These are phyloP conservation scores for Xylaria telfairii DNA, from an alignment of 495 filamentous ascomycete species.

Conservation along the genomic window DNA sequence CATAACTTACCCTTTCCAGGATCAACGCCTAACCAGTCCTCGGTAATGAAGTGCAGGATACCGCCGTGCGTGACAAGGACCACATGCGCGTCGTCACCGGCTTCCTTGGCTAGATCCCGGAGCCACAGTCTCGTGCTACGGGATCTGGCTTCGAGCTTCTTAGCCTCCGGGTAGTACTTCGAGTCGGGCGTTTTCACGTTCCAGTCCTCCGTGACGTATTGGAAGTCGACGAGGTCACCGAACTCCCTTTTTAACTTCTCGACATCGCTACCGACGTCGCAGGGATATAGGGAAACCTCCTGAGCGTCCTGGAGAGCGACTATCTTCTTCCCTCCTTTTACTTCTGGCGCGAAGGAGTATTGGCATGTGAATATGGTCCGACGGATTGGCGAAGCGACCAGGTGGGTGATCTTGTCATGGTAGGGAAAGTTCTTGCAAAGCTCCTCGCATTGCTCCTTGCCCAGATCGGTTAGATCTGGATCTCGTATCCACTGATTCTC, in stretches of 20 bases:
- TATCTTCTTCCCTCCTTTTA: conserved; percentile 51
- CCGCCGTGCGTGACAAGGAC: conserved; percentile 65
- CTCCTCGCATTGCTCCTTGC: conserved; percentile 73
- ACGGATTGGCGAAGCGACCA: conserved; percentile 82
- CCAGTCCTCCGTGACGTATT: conserved; percentile 68
- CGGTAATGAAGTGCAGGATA: conserved; percentile 72
- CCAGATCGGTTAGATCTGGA: conserved; percentile 77
- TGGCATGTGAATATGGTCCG: conserved; percentile 85
- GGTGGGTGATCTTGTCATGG: conserved; percentile 67
- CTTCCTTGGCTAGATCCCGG: conserved; percentile 59
- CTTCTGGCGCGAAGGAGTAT: conserved; percentile 64
- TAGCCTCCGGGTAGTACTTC: conserved; percentile 62
- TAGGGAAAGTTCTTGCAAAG: conserved; percentile 69
- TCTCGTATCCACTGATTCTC: conserved; percentile 77
- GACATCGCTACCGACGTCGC: conserved; percentile 74
- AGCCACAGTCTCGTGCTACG: conserved; percentile 71
- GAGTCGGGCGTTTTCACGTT: conserved; percentile 65
- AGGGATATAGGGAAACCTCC: conserved; percentile 76
- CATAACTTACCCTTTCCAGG: conserved; percentile 55
- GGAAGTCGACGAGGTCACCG: conserved; percentile 65
- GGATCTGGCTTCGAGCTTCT: conserved; percentile 67
- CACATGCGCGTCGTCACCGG: conserved; percentile 60
- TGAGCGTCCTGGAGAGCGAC: conserved; percentile 81
- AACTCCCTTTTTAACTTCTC: conserved; percentile 65
- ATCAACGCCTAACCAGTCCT: conserved; percentile 75